Evolutionary conservation across 345 rosid species (phyloP).

Genomic region (Ceriops zippeliana): DNA sequence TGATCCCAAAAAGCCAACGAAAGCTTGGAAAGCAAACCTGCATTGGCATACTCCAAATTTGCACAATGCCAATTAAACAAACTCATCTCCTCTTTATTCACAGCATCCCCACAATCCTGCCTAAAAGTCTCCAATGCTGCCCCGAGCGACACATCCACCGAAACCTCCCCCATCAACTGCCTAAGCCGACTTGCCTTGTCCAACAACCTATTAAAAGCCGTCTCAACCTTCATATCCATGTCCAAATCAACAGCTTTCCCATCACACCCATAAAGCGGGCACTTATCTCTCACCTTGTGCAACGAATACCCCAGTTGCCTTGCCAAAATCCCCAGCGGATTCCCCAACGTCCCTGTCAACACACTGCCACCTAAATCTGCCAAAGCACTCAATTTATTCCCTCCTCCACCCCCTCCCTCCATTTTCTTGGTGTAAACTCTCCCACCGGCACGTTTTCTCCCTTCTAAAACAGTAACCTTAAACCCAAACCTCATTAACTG

Average conservation of each 20-base stretch:
- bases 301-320: slow-evolving; percentile 68
- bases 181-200: slow-evolving; percentile 88
- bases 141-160: slow-evolving; percentile 86
- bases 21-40: slow-evolving; percentile 85
- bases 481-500: slow-evolving; percentile 87
- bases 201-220: slow-evolving; percentile 69
- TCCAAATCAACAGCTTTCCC: slow-evolving; percentile 77
- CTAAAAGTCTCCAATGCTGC: slow-evolving; percentile 88
- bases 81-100: slow-evolving; percentile 62
- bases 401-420: slow-evolving; percentile 58
- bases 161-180: slow-evolving; percentile 92
- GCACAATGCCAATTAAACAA: slow-evolving; percentile 98
- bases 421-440: slow-evolving; percentile 91
- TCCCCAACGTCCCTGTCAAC: slow-evolving; percentile 88
- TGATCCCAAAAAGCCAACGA: slow-evolving; percentile 99
- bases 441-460: slow-evolving; percentile 98
- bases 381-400: slow-evolving; percentile 54
- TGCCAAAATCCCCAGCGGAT: slow-evolving; percentile 86
- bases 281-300: slow-evolving; percentile 90
- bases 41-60: slow-evolving; percentile 94
- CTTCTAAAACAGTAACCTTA: slow-evolving; percentile 85
- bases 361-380: slow-evolving; percentile 99
- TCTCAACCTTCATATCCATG: slow-evolving; percentile 80
- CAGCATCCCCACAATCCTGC: slow-evolving; percentile 59
- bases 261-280: slow-evolving; percentile 75